Base-by-base conservation (phyloP, 345 rosid species). In the Salix koriyanagi region DNA sequence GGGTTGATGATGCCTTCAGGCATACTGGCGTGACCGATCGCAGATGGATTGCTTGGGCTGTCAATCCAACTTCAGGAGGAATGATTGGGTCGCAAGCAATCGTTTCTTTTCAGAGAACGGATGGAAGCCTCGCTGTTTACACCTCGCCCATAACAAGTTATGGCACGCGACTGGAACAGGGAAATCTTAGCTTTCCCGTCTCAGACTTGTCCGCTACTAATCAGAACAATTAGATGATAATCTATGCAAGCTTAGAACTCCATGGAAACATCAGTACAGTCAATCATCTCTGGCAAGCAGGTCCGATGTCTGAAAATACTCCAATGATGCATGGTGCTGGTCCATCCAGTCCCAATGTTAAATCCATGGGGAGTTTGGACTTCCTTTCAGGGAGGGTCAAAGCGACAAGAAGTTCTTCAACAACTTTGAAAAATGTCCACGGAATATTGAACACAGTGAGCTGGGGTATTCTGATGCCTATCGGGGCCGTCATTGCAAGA, bases 401-500 rank as follows among this genome's bases (percentile, higher is more conserved):
- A 36, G 11, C 69, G 21, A 66, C 5, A 18, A 19, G 41, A 66
- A 39, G 5, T 21, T 10, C 69, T 30, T 15, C 9, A 3, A 8
- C 13, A 19, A 32, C 39, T 2, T 2, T 32, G 13, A 66, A 66
- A 66, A 30, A 66, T 16, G 62, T 77, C 32, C 86, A 83, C 39
- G 83, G 86, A 65, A 75, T 80, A 14, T 36, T 83, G 73, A 83
- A 80, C n/a, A 67, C 46, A 10, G 44, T 41, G 0, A 80, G 86
- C 54, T 83, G 83, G 86, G 83, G 83, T 11, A 77, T 82, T 0
- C 64, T 80, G 68, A 74, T 83, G 83, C 86, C 83, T 9, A 16
- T 71, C 13, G 83, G 86, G 46, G 82, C 79, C 21, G 60, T 80
- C n/a, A 67, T 77, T 21, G 86, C 86, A 19, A 75, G 86, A 71